Evolutionary conservation across 768 basidiomycete genomes (phyloP), one percentile per base, ranked within the genome.

Genomic region (Termitomyces sp.): DNA sequence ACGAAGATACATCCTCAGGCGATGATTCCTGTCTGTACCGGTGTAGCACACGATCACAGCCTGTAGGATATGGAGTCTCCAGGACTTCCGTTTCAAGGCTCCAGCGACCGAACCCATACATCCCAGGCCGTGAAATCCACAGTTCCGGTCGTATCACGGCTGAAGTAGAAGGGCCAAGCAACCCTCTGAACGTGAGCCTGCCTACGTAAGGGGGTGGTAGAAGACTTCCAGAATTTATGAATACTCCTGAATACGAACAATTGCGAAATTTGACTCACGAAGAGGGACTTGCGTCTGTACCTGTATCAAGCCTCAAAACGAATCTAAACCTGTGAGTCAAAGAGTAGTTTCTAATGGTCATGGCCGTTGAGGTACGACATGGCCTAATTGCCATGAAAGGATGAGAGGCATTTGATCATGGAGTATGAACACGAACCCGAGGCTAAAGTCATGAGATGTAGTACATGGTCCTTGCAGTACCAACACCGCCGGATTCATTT

Each of bases 271-370:
- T 52, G 41, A 54, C 60, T 59, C 54, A 61, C 59, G 59, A 59
- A 52, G 54, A 50, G 24, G 56, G 16, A 49, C 47, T 63, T 41
- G 70, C 42, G 57, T 60, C 56, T 57, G 60, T 37, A 26, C 56
- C 50, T 52, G 56, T 29, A 59, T 70, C 65, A 8, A 90, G 66
- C 59, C 72, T 80, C 15, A 93, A 70, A 39, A 80, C 73, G 63
- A 82, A 90, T 45, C 81, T 77, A n/a, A 77, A 77, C 18, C 80
- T 69, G 52, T 84, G 77, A 1, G 85, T 83, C 41, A 83, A 71
- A 0, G 94, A 96, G 61, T 85, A 79, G 66, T 95, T 96, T 29
- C 82, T 80, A 29, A 96, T 60, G 16, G 71, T 72, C 60, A 94
- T 80, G 7, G 74, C 66, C 15, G 89, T 73, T 1, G 81, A 77